Evolutionary conservation across 345 rosid species (phyloP).

Genomic region (Gynandropsis gynandra): DNA sequence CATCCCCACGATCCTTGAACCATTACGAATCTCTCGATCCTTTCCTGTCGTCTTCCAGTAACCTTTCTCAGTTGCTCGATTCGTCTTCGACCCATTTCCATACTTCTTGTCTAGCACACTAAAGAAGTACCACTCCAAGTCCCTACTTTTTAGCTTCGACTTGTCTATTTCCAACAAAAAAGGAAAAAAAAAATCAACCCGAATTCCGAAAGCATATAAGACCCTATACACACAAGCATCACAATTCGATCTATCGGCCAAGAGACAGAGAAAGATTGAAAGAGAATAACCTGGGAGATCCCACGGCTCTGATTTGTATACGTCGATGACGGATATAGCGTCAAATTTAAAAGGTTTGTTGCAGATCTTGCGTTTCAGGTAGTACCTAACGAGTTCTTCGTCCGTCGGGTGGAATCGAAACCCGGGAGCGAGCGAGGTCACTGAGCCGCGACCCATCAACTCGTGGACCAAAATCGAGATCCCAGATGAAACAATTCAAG

Average conservation of each 20-base stretch:
- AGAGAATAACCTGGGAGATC: slow-evolving; percentile 66
- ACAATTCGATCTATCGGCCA: neutral
- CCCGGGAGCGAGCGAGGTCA: slow-evolving; percentile 71
- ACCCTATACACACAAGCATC: neutral
- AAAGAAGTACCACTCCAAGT: slow-evolving; percentile 94
- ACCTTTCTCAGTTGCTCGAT: slow-evolving; percentile 88
- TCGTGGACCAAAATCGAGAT: slow-evolving; percentile 9
- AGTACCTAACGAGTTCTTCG: slow-evolving; percentile 89
- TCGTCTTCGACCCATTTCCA: slow-evolving; percentile 76
- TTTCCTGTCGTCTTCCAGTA: slow-evolving; percentile 99
- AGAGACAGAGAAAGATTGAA: neutral
- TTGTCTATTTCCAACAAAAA: slow-evolving; percentile 33
- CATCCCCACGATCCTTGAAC: slow-evolving; percentile 63
- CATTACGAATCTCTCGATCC: slow-evolving; percentile 51
- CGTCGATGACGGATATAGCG: slow-evolving; percentile 65
- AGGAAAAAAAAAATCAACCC: neutral
- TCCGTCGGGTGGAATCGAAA: slow-evolving; percentile 95
- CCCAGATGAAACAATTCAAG: slow-evolving; percentile 9
- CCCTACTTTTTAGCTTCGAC: slow-evolving; percentile 78
- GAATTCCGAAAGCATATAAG: neutral
- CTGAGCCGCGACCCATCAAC: slow-evolving; percentile 49
- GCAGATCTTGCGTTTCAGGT: slow-evolving; percentile 71
- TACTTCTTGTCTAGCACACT: slow-evolving; percentile 76
- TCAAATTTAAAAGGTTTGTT: slow-evolving; percentile 62
- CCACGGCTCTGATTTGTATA: slow-evolving; percentile 91